phyloP scores from a whole-genome alignment of 2,329 filamentous ascomycete species.

The Claviceps arundinis region DNA sequence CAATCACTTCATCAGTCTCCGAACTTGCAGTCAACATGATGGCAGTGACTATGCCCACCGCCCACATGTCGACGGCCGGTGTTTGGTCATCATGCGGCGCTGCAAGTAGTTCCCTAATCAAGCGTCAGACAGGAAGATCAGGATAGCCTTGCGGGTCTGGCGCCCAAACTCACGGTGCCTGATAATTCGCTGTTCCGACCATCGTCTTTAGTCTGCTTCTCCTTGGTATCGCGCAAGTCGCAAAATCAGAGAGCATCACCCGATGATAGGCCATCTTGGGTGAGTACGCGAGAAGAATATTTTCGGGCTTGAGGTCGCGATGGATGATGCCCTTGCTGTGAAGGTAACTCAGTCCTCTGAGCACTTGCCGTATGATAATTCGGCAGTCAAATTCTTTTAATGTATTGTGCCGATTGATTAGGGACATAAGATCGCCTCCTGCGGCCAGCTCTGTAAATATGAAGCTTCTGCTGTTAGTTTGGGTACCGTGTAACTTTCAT shows the following conservation, averaged over 20 bases:
- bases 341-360: slow-evolving; percentile 32
- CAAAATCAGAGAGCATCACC: slow-evolving; percentile 40
- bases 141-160: background rate
- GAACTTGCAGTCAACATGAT: slow-evolving; percentile 18
- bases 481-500: background rate
- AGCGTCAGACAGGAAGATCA: slow-evolving; percentile 3
- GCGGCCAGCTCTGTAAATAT: slow-evolving; percentile 44
- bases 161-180: slow-evolving; percentile 32
- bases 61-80: slow-evolving; percentile 36
- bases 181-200: slow-evolving; percentile 33
- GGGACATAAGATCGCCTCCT: slow-evolving; percentile 40
- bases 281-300: slow-evolving; percentile 35
- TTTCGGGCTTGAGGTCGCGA: slow-evolving; percentile 41
- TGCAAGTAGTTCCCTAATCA: slow-evolving; percentile 24
- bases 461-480: slow-evolving; percentile 24
- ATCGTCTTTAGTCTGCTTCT: slow-evolving; percentile 28
- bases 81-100: slow-evolving; percentile 15
- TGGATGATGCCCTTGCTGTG: slow-evolving; percentile 37
- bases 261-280: slow-evolving; percentile 28
- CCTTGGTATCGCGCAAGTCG: slow-evolving; percentile 29
- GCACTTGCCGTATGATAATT: slow-evolving; percentile 33
- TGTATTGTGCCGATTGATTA: slow-evolving; percentile 23
- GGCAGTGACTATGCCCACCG: slow-evolving; percentile 33
- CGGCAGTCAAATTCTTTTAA: slow-evolving; percentile 26
- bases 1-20: slow-evolving; percentile 8